These are phyloP conservation scores for Leptomonas seymouri DNA, from an alignment of 208 protist species.

Conservation along the genomic window DNA sequence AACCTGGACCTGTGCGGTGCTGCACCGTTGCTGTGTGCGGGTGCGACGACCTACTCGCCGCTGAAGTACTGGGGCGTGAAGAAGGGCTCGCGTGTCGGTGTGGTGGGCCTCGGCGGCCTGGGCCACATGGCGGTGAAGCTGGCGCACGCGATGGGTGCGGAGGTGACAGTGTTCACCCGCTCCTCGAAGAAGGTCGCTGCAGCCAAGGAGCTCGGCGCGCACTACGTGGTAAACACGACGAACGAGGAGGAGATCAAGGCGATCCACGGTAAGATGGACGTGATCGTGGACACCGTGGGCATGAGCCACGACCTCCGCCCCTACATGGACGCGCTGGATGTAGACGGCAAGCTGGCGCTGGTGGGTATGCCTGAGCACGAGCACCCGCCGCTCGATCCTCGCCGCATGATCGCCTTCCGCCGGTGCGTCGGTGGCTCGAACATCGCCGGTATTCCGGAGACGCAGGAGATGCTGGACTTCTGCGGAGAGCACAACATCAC, in stretches of 20 bases:
- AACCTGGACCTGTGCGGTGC: slow-evolving; percentile 59
- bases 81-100: slow-evolving; percentile 60
- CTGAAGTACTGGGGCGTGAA: slow-evolving; percentile 72
- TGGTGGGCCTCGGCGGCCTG: slow-evolving; percentile 88
- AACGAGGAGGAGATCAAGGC: slow-evolving; percentile 66
- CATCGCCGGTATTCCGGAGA: slow-evolving; percentile 77
- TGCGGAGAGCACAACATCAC: slow-evolving; percentile 72
- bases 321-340: slow-evolving; percentile 49
- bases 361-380: slow-evolving; percentile 48
- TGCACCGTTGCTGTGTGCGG: slow-evolving; percentile 89
- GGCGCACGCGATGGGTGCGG: slow-evolving; percentile 76
- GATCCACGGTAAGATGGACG: slow-evolving; percentile 42
- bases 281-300: slow-evolving; percentile 76
- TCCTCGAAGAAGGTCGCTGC: slow-evolving; percentile 53
- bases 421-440: slow-evolving; percentile 44
- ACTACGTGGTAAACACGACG: slow-evolving; percentile 62
- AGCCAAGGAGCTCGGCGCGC: slow-evolving; percentile 68
- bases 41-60: slow-evolving; percentile 87
- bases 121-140: slow-evolving; percentile 92
- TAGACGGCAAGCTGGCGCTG: slow-evolving; percentile 53
- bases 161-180: slow-evolving; percentile 87
- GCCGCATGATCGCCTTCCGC: slow-evolving; percentile 32
- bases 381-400: neutral
- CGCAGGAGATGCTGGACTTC: slow-evolving; percentile 89
- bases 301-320: slow-evolving; percentile 47